Base-by-base conservation (phyloP, 352 stramenopile genomes). In the Pythium phragmiticola region DNA sequence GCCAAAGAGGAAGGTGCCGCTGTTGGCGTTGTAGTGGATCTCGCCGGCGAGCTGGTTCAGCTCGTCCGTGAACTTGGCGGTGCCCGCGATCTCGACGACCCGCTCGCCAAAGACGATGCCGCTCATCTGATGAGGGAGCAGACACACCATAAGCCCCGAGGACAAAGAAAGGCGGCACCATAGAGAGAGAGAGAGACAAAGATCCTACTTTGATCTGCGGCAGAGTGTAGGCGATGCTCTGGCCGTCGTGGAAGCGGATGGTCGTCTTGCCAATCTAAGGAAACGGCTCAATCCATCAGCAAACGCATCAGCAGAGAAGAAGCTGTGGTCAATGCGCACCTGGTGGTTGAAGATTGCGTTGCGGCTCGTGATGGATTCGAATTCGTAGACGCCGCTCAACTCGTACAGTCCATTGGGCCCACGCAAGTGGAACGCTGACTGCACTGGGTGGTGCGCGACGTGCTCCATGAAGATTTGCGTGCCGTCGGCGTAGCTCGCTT, bases 271-370 rank as follows among this genome's bases (percentile, higher is more conserved):
- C 66, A 14, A 65, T 61, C 55, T 65, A n/a, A 33, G 42, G 16
- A 21, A 43, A 17, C 13, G 26, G 28, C 11, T 33, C n/a, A 23
- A 47, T 56, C 23, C 37, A 37, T 46, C 23, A 4, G 5, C 37
- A 30, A 28, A 23, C 13, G 28, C 6, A 19, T 43, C 4, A 33
- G 21, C 1, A 33, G 26, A 13, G 33, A 17, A 16, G 16, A 7
- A 14, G 26, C 26, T 30, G 2, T 30, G 26, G 26, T 30, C 26
- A 30, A 3, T 30, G 2, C 4, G 16, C 48, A 77, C 67, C 72
- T 92, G 79, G 62, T 84, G 74, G 66, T 90, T 92, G 57, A 73
- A 69, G 33, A 92, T 84, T 8, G 83, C 77, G 58, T 89, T 92
- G 21, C 80, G 74, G 52, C 68, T 87, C 19, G 82, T 86, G 54